Evolutionary conservation across 495 filamentous ascomycete species (phyloP), one percentile per base, ranked within the genome.

Genomic region (Acidomyces sp.): DNA sequence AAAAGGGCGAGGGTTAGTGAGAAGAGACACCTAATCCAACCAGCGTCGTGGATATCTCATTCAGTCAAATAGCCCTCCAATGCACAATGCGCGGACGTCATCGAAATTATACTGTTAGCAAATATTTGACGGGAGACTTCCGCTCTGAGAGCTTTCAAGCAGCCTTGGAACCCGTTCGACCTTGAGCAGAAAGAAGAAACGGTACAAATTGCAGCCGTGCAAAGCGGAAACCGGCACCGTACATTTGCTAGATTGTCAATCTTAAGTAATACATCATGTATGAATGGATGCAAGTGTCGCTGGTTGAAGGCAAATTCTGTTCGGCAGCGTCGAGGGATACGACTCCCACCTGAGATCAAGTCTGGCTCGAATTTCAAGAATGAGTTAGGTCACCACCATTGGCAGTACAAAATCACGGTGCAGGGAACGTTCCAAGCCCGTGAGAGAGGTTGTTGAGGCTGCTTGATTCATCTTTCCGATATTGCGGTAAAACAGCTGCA

Each of bases 51-150:
- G 16, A 23, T 5, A 37, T 18, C 10, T 37, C 34, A 6, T 21
- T 18, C 4, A 37, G 34, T 21, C 34, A 37, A 23, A 37, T 6
- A 5, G 34, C 17, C 12, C 34, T n/a, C n/a, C 34, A 11, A 37
- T 37, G 34, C 34, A 37, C 5, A 37, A 21, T 23, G 34, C 34
- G 4, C 34, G 34, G n/a, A 20, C 34, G 24, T 37, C 34, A 15
- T 37, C 34, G 18, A 37, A 37, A 15, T 37, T 21, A 20, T 20
- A 37, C 18, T 7, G 10, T 6, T 20, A 6, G 34, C 34, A 15
- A 37, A 37, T 21, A 37, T 10, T 21, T 37, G 20, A 7, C 34
- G 34, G 7, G 34, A 37, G 4, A 37, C 34, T 18, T 37, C 34
- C 4, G 10, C 5, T 22, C 18, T 18, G 18, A 23, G 24, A 4